Conservation (phyloP, 495 filamentous ascomycete genomes). For the Tuber calosporum region DNA sequence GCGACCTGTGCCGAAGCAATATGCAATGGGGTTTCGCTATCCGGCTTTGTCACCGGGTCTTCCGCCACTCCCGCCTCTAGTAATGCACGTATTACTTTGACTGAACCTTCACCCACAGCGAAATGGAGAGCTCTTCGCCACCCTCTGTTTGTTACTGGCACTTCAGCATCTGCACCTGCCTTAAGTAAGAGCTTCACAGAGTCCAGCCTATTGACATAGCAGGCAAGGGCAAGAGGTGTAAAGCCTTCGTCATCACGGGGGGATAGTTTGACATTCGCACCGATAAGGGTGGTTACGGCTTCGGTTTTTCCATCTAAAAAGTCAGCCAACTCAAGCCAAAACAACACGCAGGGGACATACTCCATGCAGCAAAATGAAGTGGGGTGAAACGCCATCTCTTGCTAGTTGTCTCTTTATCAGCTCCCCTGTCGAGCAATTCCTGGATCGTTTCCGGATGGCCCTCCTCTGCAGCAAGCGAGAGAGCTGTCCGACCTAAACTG, state of each 20-base stretch:
- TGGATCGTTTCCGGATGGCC: neutral
- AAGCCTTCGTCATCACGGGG: slow-evolving; percentile 4
- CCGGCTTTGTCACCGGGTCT: slow-evolving; percentile 1
- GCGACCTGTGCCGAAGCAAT: slow-evolving; percentile 1
- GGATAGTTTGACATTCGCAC: neutral
- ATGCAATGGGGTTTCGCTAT: slow-evolving; percentile 1
- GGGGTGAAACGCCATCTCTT: slow-evolving; percentile 3
- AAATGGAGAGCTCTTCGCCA: slow-evolving; percentile 5
- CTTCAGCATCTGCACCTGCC: neutral
- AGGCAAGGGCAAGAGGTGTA: slow-evolving; percentile 4
- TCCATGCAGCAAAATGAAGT: slow-evolving; percentile 1
- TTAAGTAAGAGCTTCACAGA: neutral
- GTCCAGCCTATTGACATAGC: neutral
- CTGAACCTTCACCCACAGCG: neutral
- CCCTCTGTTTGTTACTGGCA: neutral
- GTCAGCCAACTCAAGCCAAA: neutral
- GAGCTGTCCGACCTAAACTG: neutral
- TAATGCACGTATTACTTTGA: neutral
- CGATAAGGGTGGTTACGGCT: neutral
- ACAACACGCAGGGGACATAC: neutral
- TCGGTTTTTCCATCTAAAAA: slow-evolving; percentile 3
- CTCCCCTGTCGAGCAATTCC: neutral
- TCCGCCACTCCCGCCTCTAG: neutral
- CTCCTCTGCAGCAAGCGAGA: neutral
- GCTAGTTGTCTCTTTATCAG: slow-evolving; percentile 6